These are phyloP conservation scores for Wallacemonas sp. DNA, from an alignment of 208 protist species.

Conservation along the genomic window DNA sequence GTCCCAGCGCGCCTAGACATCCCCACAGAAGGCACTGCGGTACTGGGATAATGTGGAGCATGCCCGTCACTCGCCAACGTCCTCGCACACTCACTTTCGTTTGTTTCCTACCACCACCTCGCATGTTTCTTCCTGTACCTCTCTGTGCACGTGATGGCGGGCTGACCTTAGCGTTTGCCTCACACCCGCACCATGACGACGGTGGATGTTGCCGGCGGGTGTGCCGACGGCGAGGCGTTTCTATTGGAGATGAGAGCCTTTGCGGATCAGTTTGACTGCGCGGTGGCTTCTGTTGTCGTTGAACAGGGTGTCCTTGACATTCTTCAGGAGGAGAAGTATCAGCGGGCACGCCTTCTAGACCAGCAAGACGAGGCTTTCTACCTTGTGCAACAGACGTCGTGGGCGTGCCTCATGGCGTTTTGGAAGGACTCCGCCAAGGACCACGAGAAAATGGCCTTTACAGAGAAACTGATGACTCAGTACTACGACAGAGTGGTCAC, in stretches of 20 bases:
- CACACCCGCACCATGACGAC: background rate
- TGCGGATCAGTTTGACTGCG: background rate
- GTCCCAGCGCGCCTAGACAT: too few species aligned
- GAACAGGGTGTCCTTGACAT: background rate
- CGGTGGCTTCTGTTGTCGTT: background rate
- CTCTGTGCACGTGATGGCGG: too few species aligned
- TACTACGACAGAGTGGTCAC: slow-evolving; percentile 1
- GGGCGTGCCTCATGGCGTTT: background rate
- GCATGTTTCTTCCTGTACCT: too few species aligned
- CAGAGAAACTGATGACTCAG: background rate
- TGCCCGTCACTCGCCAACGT: too few species aligned
- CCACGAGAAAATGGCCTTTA: background rate
- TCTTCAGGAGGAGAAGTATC: background rate
- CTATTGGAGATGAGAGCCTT: background rate
- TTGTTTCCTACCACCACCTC: too few species aligned
- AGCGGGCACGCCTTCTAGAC: background rate
- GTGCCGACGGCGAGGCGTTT: background rate
- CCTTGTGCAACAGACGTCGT: background rate
- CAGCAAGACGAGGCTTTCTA: background rate
- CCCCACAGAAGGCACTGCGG: too few species aligned
- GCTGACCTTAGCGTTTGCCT: background rate
- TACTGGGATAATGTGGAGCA: too few species aligned
- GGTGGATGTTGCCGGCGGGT: background rate
- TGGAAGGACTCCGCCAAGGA: background rate
- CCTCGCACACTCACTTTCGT: too few species aligned